Evolutionary conservation across 208 protist genomes (phyloP), one percentile per base, ranked within the genome.

Genomic region (Crithidia fasciculata): DNA sequence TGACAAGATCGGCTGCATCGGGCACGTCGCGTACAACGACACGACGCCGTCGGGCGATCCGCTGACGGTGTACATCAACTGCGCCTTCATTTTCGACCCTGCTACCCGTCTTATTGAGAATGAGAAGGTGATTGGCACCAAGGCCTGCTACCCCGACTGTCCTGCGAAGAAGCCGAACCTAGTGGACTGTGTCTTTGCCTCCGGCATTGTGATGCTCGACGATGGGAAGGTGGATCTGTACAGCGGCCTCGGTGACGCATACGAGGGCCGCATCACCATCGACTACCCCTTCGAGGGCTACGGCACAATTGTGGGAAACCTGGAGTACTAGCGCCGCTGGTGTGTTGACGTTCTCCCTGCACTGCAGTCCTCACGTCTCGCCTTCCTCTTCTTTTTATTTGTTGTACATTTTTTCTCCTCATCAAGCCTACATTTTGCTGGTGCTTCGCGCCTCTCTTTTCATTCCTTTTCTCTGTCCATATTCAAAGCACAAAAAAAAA

Each of bases 141-240:
- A 72, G 45, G 74, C 66, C 54, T 91, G 87, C 79, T 91, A 82
- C 72, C 87, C 87, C 0, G 70, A 75, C 18, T 91, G 61, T 58
- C 81, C 84, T 1, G 39, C 72, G 47, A 91, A 91, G 80, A 72
- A 71, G 12, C 61, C 61, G 4, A 83, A 79, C 55, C 73, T 91
- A 8, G 58, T 71, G 6, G 87, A 91, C 64, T 91, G 87, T 60
- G 87, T 81, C 37, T 91, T 91, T 56, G 62, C 80, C 12, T 79
- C 84, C 18, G 87, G 87, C 53, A 91, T 91, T 45, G 76, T 86
- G 5, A 88, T 87, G 82, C 85, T 82, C n/a, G 67, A 78, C 13
- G 87, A 91, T 54, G 87, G 82, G 16, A 91, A 91, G 74, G 87
- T 81, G 55, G 84, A 91, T 50, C 64, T 91, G 49, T 91, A 91